A percentile compares a stretch with the other conserved stretches of the same genome.
Conservation (phyloP, 106 monocot species). For the Allium cepa region DNA sequence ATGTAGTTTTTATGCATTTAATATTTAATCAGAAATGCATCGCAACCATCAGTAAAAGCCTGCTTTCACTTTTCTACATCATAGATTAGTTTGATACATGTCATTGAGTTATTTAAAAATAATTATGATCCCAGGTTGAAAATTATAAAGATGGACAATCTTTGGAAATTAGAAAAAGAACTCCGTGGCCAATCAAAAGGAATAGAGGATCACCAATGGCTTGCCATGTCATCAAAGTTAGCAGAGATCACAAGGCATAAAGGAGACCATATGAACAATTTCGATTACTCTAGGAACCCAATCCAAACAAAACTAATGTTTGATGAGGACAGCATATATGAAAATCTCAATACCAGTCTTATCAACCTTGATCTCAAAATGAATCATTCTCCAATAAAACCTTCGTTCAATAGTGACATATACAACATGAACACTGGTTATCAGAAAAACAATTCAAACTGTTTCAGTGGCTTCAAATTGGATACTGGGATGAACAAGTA, state of each 20-base stretch:
- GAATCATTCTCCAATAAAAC: constrained; percentile 48
- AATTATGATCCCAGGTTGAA: too few relatives aligned
- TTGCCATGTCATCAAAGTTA: constrained; percentile 68
- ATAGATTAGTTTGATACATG: too few relatives aligned
- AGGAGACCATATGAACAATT: constrained; percentile 49
- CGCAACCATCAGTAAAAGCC: too few relatives aligned
- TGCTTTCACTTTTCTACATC: too few relatives aligned
- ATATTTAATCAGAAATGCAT: too few relatives aligned
- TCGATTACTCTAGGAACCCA: constrained; percentile 40
- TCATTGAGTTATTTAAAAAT: too few relatives aligned
- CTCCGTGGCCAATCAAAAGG: constrained; percentile 70
- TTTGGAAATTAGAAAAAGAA: constrained; percentile 86
- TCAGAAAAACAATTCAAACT: constrained; percentile 29
- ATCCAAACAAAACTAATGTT: constrained; percentile 30
- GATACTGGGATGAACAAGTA: constrained; percentile 25
- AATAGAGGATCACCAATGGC: constrained; percentile 77
- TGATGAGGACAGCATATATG: constrained; percentile 52
- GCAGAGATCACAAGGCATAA: constrained; percentile 59
- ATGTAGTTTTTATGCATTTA: too few relatives aligned
- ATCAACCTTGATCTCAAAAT: constrained; percentile 70
- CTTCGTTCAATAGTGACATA: constrained; percentile 19
- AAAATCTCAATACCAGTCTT: constrained; percentile 33
- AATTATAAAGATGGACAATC: constrained; percentile 45
- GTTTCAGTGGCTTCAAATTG: constrained; percentile 50
- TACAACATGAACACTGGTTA: constrained; percentile 37